phyloP scores from a whole-genome alignment of 345 rosid genomes.

The Populus davidiana region DNA sequence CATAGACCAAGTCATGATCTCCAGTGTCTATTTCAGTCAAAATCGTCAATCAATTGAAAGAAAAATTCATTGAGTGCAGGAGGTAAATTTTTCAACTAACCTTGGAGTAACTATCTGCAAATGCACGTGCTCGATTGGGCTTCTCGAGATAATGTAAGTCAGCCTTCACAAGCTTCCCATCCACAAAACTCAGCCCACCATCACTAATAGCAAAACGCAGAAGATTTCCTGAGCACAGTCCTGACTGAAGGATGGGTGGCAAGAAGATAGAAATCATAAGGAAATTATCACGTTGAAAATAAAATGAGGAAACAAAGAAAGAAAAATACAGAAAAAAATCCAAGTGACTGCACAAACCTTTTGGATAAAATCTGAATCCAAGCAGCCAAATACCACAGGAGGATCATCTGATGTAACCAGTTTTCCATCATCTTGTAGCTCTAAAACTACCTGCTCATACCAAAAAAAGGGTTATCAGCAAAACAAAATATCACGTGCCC shows the following conservation, averaged over 20 bases:
- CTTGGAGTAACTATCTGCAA: slow-evolving; percentile 96
- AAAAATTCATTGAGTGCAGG: background rate
- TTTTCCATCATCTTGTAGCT: slow-evolving; percentile 77
- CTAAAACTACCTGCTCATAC: slow-evolving; percentile 65
- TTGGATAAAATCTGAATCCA: slow-evolving; percentile 57
- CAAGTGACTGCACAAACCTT: slow-evolving; percentile 38
- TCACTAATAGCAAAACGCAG: slow-evolving; percentile 66
- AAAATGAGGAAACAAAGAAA: background rate
- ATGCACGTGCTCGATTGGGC: slow-evolving; percentile 69
- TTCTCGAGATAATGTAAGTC: slow-evolving; percentile 70
- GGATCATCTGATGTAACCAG: slow-evolving; percentile 86
- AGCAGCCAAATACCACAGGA: slow-evolving; percentile 62
- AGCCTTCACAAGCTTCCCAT: slow-evolving; percentile 76
- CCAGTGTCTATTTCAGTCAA: background rate
- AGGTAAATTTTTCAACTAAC: slow-evolving; percentile 33
- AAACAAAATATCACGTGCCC: background rate
- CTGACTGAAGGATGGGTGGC: slow-evolving; percentile 48
- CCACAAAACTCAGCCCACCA: slow-evolving; percentile 72
- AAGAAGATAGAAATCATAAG: background rate
- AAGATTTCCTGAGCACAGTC: slow-evolving; percentile 54
- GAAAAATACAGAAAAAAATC: background rate
- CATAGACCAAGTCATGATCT: background rate
- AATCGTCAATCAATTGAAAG: background rate
- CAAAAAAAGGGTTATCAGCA: background rate
- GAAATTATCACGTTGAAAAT: background rate